Evolutionary conservation across 1,284 basidiomycete genomes (phyloP), one percentile per base, ranked within the genome.

Genomic region (Caloboletus firmus): DNA sequence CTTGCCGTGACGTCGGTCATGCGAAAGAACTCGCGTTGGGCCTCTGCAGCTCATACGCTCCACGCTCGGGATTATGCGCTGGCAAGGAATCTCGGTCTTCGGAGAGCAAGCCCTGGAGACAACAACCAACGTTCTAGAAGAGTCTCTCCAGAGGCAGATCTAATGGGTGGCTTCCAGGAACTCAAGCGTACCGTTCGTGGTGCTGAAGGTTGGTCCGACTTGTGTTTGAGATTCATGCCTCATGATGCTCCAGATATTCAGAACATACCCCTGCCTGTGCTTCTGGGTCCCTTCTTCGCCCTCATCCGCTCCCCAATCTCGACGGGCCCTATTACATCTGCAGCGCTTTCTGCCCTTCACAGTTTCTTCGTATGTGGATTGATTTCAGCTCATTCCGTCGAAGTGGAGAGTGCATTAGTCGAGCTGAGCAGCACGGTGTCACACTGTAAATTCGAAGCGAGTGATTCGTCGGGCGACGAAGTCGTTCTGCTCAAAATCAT

Each of bases 361-460:
- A 87, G 79, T 58, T 87, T 98, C 75, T 90, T 95, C 68, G 76
- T 87, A 41, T 89, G 86, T 67, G 84, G 87, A 17, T 78, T 98
- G 60, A 83, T 94, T 45, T 78, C 76, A 31, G 71, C 80, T 8
- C 71, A 72, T 44, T 82, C 83, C 34, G 56, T 73, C 24, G 74
- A 73, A 15, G 73, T 91, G 52, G 82, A 83, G 59, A 70, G 78
- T 32, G 88, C 90, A 5, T 79, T 99, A 47, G 80, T 85, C 24
- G 92, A 95, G 61, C 80, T 98, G 52, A 96, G 95, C 66, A 88
- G 84, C 54, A 89, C 95, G 0, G 84, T 96, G 11, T 93, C 95
- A 9, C 93, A 94, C 65, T 98, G 96, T 79, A 95, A 97, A 71
- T 99, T 99, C 69, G 97, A 99, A 72, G 93, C 94, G 8, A 96